A percentile compares a stretch with the other conserved stretches of the same genome.
Conservation (phyloP, 805 yeast species). For the Starmerella tilneyi region DNA sequence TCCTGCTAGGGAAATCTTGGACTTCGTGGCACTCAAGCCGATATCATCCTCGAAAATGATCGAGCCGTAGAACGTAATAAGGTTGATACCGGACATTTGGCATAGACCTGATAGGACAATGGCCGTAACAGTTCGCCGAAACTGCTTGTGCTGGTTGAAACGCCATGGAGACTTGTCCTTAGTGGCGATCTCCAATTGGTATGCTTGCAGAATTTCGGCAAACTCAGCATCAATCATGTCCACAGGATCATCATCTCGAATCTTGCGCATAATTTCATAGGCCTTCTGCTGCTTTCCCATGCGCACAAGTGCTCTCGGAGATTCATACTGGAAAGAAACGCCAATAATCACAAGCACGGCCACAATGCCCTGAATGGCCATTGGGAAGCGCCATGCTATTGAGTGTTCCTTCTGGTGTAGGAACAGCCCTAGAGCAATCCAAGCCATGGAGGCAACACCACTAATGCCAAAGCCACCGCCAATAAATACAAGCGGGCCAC, state of each 20-base stretch:
- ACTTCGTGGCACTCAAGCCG: conserved; percentile 33
- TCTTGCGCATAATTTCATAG: conserved; percentile 15
- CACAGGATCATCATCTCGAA: conserved; percentile 14
- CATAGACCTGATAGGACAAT: conserved; percentile 20
- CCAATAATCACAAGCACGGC: conserved; percentile 38
- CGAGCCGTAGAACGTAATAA: conserved; percentile 50
- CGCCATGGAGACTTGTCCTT: conserved; percentile 18
- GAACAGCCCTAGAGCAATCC: conserved; percentile 58
- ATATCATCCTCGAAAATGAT: conserved; percentile 39
- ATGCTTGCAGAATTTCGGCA: conserved; percentile 17
- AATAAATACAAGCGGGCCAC: conserved; percentile 53
- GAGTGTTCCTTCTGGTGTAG: conserved; percentile 43
- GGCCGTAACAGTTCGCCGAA: conserved; percentile 38
- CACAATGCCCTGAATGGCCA: conserved; percentile 46
- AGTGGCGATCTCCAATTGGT: conserved; percentile 13
- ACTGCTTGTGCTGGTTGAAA: conserved; percentile 34
- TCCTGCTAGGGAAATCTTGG: conserved; percentile 39
- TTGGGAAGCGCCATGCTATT: conserved; percentile 61
- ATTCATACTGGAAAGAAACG: conserved; percentile 39
- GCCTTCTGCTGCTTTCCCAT: conserved; percentile 26
- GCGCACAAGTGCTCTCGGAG: conserved; percentile 38
- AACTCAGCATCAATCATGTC: conserved; percentile 17
- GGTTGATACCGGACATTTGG: conserved; percentile 44
- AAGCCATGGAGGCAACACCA: conserved; percentile 60
- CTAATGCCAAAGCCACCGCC: conserved; percentile 56